Conservation (phyloP, 306 rosid genomes). For the Ormosia semicastrata region DNA sequence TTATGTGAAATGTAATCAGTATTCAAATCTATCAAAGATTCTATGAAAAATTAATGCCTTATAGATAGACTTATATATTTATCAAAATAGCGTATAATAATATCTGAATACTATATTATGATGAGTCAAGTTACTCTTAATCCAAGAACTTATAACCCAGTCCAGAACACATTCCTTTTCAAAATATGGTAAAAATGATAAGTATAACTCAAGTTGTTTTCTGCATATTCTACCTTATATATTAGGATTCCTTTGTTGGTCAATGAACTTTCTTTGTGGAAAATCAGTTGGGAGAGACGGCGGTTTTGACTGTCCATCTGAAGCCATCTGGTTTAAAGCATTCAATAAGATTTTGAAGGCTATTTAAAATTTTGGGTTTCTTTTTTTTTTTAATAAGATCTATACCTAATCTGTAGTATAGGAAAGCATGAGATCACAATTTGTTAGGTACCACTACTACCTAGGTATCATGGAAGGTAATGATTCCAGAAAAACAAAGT, state of each 20-base stretch:
- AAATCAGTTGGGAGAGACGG: constrained; percentile 38
- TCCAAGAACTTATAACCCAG: no score
- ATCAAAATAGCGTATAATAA: no score
- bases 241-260: neutral
- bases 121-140: no score
- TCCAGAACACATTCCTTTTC: neutral
- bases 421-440: neutral
- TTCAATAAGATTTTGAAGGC: no score
- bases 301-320: constrained; percentile 49
- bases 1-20: no score
- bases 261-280: constrained; percentile 31
- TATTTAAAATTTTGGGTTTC: neutral
- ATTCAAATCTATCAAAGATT: no score
- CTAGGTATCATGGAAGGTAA: no score
- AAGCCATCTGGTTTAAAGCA: neutral
- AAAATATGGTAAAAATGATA: neutral
- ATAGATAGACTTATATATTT: no score
- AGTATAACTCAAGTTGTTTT: no score
- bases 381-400: neutral
- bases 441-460: neutral
- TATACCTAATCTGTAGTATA: neutral
- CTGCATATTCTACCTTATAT: neutral
- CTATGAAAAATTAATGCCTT: no score
- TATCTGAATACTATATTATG: no score
- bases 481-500: no score